Conservation (phyloP, 768 basidiomycete species). For the Hygrophoropsis aurantiaca region DNA sequence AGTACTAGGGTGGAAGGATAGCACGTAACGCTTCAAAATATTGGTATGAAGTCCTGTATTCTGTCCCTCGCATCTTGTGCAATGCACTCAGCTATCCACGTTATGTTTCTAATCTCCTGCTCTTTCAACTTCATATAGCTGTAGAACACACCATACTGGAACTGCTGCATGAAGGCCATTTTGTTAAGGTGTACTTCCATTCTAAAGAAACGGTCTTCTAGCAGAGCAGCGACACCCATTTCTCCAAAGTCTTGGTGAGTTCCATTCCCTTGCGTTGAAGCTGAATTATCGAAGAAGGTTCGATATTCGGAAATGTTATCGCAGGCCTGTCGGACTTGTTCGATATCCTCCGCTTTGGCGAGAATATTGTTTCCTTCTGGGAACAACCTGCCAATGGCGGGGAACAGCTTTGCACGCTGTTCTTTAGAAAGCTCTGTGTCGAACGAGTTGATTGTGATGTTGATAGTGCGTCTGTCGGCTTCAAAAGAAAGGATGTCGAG, state of each 20-base stretch:
- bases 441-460: slow-evolving; percentile 99
- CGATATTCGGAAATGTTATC: slow-evolving; percentile 90
- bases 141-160: slow-evolving; percentile 92
- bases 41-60: slow-evolving; percentile 93
- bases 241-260: slow-evolving; percentile 37
- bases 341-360: slow-evolving; percentile 92
- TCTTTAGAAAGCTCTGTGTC: slow-evolving; percentile 94
- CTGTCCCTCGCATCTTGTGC: slow-evolving; percentile 95
- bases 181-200: slow-evolving; percentile 95
- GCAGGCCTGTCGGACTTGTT: slow-evolving; percentile 84
- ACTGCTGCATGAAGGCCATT: slow-evolving; percentile 92
- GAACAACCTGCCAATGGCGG: slow-evolving; percentile 88
- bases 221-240: slow-evolving; percentile 55
- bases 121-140: slow-evolving; percentile 91
- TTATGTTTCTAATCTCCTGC: slow-evolving; percentile 85
- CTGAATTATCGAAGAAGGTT: slow-evolving; percentile 75
- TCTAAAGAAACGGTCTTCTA: slow-evolving; percentile 95
- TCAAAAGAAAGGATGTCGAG: slow-evolving; percentile 90
- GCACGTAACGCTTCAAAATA: slow-evolving; percentile 54
- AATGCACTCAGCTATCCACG: slow-evolving; percentile 98
- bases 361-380: slow-evolving; percentile 95
- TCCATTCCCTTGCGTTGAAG: slow-evolving; percentile 31
- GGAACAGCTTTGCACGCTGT: slow-evolving; percentile 91
- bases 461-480: slow-evolving; percentile 94
- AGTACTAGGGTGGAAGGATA: no score